phyloP scores from a whole-genome alignment of 495 filamentous ascomycete species.

The Xylaria flabelliformis region DNA sequence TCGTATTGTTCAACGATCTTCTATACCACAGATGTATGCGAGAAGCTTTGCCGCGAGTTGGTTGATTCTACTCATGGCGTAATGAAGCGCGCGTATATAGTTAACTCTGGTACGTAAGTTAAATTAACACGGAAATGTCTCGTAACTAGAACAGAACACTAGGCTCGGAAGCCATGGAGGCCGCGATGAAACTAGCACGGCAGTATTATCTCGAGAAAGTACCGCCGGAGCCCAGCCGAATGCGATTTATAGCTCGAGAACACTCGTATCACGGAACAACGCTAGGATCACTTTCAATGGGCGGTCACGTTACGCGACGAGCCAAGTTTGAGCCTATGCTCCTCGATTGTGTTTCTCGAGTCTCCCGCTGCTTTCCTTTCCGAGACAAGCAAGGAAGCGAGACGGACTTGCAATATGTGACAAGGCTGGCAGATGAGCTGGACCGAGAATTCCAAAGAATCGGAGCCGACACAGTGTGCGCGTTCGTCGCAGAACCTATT shows the following conservation, averaged over 20 bases:
- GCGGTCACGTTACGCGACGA: constrained; percentile 62
- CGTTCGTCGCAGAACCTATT: constrained; percentile 70
- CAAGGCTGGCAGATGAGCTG: constrained; percentile 61
- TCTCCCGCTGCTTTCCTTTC: constrained; percentile 63
- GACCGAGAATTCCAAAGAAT: constrained; percentile 71
- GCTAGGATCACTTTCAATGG: constrained; percentile 61
- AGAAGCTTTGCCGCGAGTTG: constrained; percentile 50
- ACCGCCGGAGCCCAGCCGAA: constrained; percentile 47
- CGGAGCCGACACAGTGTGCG: constrained; percentile 69
- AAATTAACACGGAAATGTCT: not conserved
- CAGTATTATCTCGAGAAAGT: constrained; percentile 66
- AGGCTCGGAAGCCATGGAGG: constrained; percentile 68
- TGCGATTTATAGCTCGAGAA: constrained; percentile 61
- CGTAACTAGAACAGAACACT: constrained; percentile 11
- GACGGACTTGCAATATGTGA: constrained; percentile 53
- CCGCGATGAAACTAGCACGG: constrained; percentile 66
- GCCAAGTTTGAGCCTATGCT: constrained; percentile 65
- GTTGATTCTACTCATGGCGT: constrained; percentile 53
- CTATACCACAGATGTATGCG: constrained; percentile 49
- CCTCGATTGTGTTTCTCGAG: constrained; percentile 57
- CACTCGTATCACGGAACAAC: constrained; percentile 70
- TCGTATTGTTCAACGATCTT: constrained; percentile 54
- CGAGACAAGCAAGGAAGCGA: constrained; percentile 45
- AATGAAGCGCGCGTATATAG: constrained; percentile 56
- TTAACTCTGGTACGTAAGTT: constrained; percentile 62